Base-by-base conservation (phyloP, 371 early-diverging fungal genomes). In the Fennellomyces sp. region DNA sequence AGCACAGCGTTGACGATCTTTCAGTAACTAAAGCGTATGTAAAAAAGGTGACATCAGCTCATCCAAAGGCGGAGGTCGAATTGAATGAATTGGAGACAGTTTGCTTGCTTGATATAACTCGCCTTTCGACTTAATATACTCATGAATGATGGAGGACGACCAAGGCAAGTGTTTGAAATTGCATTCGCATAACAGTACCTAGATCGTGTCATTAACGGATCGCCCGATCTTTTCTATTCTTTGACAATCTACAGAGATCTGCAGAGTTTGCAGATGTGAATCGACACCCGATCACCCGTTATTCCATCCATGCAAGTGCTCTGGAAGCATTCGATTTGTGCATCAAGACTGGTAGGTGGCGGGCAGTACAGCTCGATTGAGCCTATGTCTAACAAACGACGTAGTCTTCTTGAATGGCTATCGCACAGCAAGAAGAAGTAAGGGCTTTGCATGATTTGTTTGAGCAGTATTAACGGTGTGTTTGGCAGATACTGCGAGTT, bases 241-340 rank as follows among this genome's bases (percentile, higher is more conserved):
- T 47, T 29, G n/a, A 35, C 36, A 7, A n/a, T 33, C 3, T 27
- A 35, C 57, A 70, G 85, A 87, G 59, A 88, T 94, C 55, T 96
- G 96, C 76, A 87, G 96, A 59, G 94, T 96, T 30, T 96, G 96
- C 62, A 90, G 96, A 36, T 78, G 82, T 45, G 90, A 88, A 50
- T 88, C 77, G 12, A 88, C 91, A 17, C 70, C 73, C 4, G 89
- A 88, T n/a, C 85, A 91, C 49, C 95, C 94, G 21, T 78, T 96
- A 39, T 94, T 86, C 72, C 83, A 91, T 71, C 96, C 96, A 3
- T 96, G 96, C 74, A 90, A 89, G 70, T 96, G 96, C 78, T 88
- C 93, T 15, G 95, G 95, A n/a, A 90, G 91, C 69, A 96, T 96
- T 74, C 81, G 82, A 56, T 91, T 80, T 79, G 91, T 96, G 35